Conservation (phyloP, 768 basidiomycete species). For the Rhizopogon salebrosus region DNA sequence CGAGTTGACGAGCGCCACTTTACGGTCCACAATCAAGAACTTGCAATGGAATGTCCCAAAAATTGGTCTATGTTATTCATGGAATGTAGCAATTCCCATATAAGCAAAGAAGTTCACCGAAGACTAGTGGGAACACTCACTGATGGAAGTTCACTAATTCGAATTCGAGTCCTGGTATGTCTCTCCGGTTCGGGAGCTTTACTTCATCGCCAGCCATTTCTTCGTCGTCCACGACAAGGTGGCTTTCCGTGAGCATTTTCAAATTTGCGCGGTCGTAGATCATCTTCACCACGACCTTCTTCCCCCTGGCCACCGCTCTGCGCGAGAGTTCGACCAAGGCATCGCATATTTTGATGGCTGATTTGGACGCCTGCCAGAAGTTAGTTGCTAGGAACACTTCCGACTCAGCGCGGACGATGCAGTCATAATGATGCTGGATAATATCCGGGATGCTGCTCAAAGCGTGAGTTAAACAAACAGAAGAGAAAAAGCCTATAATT, state of each 20-base stretch:
- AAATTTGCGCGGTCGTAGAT: conserved; percentile 66
- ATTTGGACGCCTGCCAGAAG: conserved; percentile 50
- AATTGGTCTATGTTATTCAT: conserved; percentile 31
- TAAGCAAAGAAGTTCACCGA: too few relatives aligned
- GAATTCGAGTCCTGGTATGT: conserved; percentile 56
- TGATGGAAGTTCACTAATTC: conserved; percentile 56
- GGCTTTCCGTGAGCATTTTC: conserved; percentile 43
- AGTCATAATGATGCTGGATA: conserved; percentile 61
- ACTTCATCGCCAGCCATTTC: conserved; percentile 43
- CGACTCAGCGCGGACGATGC: conserved; percentile 54
- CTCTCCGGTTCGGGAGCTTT: conserved; percentile 44
- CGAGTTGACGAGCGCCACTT: conserved; percentile 56
- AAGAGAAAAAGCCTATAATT: conserved; percentile 11
- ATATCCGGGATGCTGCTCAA: conserved; percentile 58
- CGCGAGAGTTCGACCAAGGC: conserved; percentile 49
- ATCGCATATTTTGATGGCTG: conserved; percentile 44
- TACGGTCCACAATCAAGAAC: conserved; percentile 66
- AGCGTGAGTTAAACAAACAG: conserved; percentile 2
- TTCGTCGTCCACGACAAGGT: conserved; percentile 38
- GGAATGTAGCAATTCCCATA: conserved; percentile 15
- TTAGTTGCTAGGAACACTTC: conserved; percentile 70
- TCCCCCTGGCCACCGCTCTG: conserved; percentile 37
- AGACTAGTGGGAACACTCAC: conserved; percentile 10
- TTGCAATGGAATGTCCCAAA: conserved; percentile 71
- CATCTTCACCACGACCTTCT: conserved; percentile 57